Conservation (phyloP, 306 rosid genomes). For the Pterocarpus santalinus region DNA sequence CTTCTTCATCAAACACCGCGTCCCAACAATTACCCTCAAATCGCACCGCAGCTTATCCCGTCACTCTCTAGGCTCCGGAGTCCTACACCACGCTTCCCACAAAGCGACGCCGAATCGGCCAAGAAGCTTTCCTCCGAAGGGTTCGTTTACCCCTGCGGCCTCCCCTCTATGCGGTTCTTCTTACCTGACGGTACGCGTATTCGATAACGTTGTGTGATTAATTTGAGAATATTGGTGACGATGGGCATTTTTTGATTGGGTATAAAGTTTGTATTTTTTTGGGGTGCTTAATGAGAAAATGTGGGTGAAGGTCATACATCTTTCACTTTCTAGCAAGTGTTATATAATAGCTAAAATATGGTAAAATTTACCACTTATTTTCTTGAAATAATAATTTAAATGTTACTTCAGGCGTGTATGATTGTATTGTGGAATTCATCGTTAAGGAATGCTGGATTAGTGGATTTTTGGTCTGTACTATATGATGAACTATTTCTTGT, state of each 20-base stretch:
- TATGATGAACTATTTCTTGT: background rate
- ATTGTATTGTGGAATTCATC: background rate
- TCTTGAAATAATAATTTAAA: background rate
- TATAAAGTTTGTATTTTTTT: too few species aligned
- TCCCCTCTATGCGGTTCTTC: slow-evolving; percentile 81
- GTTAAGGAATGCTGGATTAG: background rate
- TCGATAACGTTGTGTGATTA: too few species aligned
- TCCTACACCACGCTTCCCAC: slow-evolving; percentile 54
- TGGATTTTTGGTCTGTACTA: background rate
- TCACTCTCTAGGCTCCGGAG: slow-evolving; percentile 57
- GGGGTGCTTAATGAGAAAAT: too few species aligned
- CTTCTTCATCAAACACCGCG: slow-evolving; percentile 47
- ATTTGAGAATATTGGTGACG: too few species aligned
- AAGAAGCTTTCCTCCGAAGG: slow-evolving; percentile 55
- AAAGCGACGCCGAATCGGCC: slow-evolving; percentile 61
- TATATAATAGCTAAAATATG: background rate
- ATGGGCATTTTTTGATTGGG: too few species aligned
- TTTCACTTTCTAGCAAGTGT: background rate
- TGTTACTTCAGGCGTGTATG: background rate
- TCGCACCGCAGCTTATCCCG: slow-evolving; percentile 71
- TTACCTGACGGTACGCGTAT: slow-evolving; percentile 75
- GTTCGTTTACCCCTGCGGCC: slow-evolving; percentile 72
- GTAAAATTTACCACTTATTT: background rate
- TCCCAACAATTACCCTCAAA: slow-evolving; percentile 48
- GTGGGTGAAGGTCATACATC: too few species aligned